These are phyloP conservation scores for Rasamsonia emersonii DNA, from an alignment of 2,329 filamentous ascomycete species.

Conservation along the genomic window DNA sequence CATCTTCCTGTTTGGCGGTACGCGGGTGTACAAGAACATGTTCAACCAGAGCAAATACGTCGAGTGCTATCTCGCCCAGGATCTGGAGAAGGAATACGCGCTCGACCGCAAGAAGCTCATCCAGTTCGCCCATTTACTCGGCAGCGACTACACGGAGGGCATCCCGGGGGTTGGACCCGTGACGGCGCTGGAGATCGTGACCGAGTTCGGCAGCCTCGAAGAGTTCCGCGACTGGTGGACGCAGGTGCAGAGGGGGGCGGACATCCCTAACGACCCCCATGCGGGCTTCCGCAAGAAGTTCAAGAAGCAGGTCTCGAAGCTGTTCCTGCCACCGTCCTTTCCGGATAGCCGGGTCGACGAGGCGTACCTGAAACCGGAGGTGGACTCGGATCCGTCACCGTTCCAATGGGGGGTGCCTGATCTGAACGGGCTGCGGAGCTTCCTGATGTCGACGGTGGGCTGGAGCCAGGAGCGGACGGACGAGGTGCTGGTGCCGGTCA, in stretches of 20 bases:
- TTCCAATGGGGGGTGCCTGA: constrained; percentile 98
- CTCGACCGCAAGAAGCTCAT: constrained; percentile 83
- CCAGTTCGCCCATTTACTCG: constrained; percentile 78
- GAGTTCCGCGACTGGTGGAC: constrained; percentile 84
- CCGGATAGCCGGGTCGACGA: constrained; percentile 69
- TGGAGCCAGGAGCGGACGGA: constrained; percentile 90
- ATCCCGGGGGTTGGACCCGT: constrained; percentile 86
- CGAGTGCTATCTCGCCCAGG: constrained; percentile 79
- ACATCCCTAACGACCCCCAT: constrained; percentile 48
- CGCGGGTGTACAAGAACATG: constrained; percentile 98
- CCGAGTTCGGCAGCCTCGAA: constrained; percentile 69
- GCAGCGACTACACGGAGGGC: constrained; percentile 91
- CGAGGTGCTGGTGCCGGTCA: constrained; percentile 90
- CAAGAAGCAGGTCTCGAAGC: constrained; percentile 69
- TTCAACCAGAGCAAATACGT: constrained; percentile 98
- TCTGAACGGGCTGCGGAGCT: constrained; percentile 71
- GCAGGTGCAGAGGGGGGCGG: constrained; percentile 63
- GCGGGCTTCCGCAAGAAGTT: constrained; percentile 75
- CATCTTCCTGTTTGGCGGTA: constrained; percentile 93
- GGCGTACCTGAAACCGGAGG: constrained; percentile 79
- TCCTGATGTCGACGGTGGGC: constrained; percentile 84
- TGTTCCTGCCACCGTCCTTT: constrained; percentile 76
- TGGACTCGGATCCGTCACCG: constrained; percentile 65
- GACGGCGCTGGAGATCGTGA: constrained; percentile 86
- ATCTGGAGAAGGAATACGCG: constrained; percentile 82